Evolutionary conservation across 1,284 basidiomycete genomes (phyloP).

Genomic region (Farysia itapuensis): DNA sequence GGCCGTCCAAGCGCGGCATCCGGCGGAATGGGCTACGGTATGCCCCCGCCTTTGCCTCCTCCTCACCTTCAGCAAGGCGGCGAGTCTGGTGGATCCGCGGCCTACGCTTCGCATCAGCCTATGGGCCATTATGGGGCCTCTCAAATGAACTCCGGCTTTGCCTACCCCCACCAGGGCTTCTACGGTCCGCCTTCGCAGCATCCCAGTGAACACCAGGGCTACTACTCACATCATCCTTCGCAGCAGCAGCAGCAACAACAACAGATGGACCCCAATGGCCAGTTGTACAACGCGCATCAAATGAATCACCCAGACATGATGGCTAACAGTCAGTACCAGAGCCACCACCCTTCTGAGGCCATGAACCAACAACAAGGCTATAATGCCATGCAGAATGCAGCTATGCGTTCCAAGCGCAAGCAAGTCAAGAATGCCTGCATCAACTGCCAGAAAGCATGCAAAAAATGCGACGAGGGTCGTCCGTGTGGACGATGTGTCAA

Average conservation of each 20-base stretch:
- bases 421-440: conserved; percentile 89
- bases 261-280: conserved; percentile 32
- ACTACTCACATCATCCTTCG: conserved; percentile 27
- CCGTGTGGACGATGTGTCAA: conserved; percentile 83
- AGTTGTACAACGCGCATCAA: conserved; percentile 32
- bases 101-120: conserved; percentile 20
- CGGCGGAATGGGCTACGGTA: conserved; percentile 32
- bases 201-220: conserved; percentile 9
- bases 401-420: conserved; percentile 67
- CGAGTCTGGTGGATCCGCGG: conserved; percentile 12
- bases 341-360: conserved; percentile 14
- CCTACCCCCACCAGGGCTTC: conserved; percentile 22
- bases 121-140: conserved; percentile 30
- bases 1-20: conserved; percentile 8
- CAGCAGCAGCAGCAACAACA: too few species aligned
- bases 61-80: conserved; percentile 22
- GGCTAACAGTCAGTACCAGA: conserved; percentile 19
- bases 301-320: conserved; percentile 36
- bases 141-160: conserved; percentile 20
- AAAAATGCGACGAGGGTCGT: conserved; percentile 83
- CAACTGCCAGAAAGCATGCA: conserved; percentile 84
- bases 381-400: conserved; percentile 17
- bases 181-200: conserved; percentile 30
- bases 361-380: conserved; percentile 25
- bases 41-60: conserved; percentile 33